Evolutionary conservation across 1,139 yeast species (phyloP).

Genomic region (Geotrichum europaeum): DNA sequence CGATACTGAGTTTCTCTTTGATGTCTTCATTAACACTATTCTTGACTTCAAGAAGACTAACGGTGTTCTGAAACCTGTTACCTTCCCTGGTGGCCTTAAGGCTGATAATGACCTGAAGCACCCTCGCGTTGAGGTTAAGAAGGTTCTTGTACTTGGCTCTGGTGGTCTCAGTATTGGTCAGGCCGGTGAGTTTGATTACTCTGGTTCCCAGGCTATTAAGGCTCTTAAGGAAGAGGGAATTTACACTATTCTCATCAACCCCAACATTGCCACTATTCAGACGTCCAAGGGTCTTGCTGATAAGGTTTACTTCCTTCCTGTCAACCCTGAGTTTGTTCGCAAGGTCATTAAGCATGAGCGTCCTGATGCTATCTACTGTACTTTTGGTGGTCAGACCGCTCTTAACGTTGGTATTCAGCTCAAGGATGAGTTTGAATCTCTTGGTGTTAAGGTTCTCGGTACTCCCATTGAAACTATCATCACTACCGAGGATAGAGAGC

Average conservation of each 20-base stretch:
- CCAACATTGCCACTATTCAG: conserved; percentile 96
- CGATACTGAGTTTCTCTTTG: conserved; percentile 96
- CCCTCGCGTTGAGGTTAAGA: conserved; percentile 79
- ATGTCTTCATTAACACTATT: conserved; percentile 82
- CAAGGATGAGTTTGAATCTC: conserved; percentile 86
- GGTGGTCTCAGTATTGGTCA: conserved; percentile 99
- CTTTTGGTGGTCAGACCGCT: conserved; percentile 99
- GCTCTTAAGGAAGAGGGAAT: conserved; percentile 90
- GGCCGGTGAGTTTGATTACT: conserved; percentile 99
- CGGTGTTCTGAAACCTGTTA: conserved; percentile 61
- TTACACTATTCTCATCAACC: conserved; percentile 81
- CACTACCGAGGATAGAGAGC: conserved; percentile 96
- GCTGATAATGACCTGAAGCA: conserved; percentile 59
- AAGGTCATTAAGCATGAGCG: conserved; percentile 91
- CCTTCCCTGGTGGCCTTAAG: conserved; percentile 82
- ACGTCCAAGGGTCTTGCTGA: conserved; percentile 95
- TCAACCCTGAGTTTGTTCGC: conserved; percentile 91
- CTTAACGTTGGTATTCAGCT: conserved; percentile 89
- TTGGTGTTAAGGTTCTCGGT: conserved; percentile 94
- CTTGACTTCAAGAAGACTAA: conserved; percentile 52
- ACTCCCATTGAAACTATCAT: conserved; percentile 93
- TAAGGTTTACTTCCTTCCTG: conserved; percentile 90
- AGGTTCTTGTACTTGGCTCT: conserved; percentile 93
- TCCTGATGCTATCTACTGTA: conserved; percentile 94
- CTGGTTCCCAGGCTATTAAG: conserved; percentile 75